Evolutionary conservation across 164 flowering plant species (phyloP).

Genomic region (Vitis rupestris): DNA sequence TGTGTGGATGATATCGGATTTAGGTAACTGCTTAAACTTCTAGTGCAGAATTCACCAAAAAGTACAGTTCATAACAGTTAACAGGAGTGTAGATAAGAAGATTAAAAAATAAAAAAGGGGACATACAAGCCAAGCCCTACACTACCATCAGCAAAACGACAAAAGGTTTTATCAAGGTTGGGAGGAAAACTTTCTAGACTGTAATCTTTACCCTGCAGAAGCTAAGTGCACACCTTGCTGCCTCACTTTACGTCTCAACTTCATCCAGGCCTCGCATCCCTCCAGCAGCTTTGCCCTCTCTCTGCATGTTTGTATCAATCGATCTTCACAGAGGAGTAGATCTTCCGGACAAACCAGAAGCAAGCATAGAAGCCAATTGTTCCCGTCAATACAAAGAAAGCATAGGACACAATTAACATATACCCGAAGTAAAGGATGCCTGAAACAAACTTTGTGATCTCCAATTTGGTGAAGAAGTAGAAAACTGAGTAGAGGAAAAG

Average conservation of each 20-base stretch:
- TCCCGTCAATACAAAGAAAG: conserved; percentile 83
- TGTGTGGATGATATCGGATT: too few species aligned
- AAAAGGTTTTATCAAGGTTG: background rate
- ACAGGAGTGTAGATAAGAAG: conserved; percentile 4
- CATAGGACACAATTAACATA: conserved; percentile 72
- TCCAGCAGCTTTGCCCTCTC: too few species aligned
- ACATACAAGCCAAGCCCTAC: conserved; percentile 14
- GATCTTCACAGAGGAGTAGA: conserved; percentile 74
- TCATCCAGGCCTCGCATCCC: background rate
- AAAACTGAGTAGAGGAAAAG: conserved; percentile 77
- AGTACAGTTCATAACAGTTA: conserved; percentile 9
- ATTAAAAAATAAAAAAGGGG: background rate
- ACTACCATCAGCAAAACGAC: conserved; percentile 8
- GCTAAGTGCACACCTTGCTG: background rate
- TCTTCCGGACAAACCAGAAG: conserved; percentile 85
- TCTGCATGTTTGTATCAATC: conserved; percentile 25
- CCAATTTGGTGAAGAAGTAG: conserved; percentile 83
- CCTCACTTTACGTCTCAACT: conserved; percentile 1
- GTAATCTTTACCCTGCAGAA: background rate
- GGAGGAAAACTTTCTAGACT: conserved; percentile 4
- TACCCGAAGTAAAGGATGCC: conserved; percentile 84
- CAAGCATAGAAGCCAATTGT: conserved; percentile 85
- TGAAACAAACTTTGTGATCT: conserved; percentile 72
- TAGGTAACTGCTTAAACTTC: background rate
- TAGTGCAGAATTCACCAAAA: background rate